phyloP scores from a whole-genome alignment of 768 basidiomycete species.

The Daedaleopsis nitida region DNA sequence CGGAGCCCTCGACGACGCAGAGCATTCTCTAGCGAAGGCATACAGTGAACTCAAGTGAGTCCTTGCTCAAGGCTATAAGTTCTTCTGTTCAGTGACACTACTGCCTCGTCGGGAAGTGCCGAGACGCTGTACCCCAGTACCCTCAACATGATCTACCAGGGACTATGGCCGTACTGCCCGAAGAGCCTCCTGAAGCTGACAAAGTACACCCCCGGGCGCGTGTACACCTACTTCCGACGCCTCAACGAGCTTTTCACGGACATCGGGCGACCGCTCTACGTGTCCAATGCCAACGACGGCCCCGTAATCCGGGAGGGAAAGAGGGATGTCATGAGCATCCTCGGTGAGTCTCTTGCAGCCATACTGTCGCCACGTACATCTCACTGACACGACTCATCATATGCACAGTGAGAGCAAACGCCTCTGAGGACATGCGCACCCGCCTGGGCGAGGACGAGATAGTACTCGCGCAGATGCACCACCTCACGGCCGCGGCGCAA shows the following conservation, averaged over 20 bases:
- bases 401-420: conserved; percentile 20
- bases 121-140: conserved; percentile 10
- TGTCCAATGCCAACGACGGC: conserved; percentile 5
- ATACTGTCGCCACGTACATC: no score
- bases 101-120: conserved; percentile 3
- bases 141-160: conserved; percentile 17
- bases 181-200: conserved; percentile 10
- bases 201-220: conserved; percentile 15
- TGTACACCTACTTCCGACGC: conserved; percentile 8
- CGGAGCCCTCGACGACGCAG: conserved; percentile 13
- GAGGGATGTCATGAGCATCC: conserved; percentile 23
- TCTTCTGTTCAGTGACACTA: not conserved
- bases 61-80: no score
- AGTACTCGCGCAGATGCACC: conserved; percentile 19
- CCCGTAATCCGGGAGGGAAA: not conserved
- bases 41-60: conserved; percentile 24
- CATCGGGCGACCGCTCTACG: conserved; percentile 8
- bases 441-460: conserved; percentile 20
- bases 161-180: conserved; percentile 23
- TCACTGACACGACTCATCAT: no score
- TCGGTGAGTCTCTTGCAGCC: conserved; percentile 2
- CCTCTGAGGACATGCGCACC: conserved; percentile 11
- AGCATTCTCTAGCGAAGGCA: conserved; percentile 13
- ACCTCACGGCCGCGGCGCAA: conserved; percentile 16
- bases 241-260: conserved; percentile 9